These are phyloP conservation scores for Byssothecium circinans DNA, from an alignment of 2,329 filamentous ascomycete genomes.

Conservation along the genomic window DNA sequence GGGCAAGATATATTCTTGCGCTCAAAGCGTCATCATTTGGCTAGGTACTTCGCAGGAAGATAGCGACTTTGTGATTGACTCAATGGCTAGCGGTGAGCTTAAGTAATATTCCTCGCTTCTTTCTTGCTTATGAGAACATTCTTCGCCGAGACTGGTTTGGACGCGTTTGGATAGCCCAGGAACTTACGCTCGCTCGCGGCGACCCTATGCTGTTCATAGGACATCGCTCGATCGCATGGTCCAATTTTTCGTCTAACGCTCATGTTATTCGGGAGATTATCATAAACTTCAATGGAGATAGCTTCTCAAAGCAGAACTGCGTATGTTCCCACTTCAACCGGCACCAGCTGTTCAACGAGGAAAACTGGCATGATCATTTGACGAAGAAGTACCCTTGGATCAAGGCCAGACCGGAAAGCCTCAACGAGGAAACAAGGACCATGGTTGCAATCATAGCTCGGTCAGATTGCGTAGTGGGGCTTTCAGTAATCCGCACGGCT, in stretches of 20 bases:
- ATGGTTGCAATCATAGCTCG: background rate
- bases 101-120: background rate
- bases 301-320: no score
- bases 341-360: background rate
- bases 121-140: background rate
- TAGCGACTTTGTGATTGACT: background rate
- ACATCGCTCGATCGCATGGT: background rate
- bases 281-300: no score
- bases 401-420: background rate
- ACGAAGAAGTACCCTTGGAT: background rate
- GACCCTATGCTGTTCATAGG: constrained; percentile 10
- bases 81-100: background rate
- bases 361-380: background rate
- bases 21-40: background rate
- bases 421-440: background rate
- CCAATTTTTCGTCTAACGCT: background rate
- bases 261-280: background rate
- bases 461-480: background rate
- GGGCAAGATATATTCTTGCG: constrained; percentile 1
- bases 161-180: constrained; percentile 16
- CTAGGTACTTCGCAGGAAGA: background rate
- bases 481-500: background rate
- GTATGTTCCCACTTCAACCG: background rate
- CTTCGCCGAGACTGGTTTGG: constrained; percentile 7
- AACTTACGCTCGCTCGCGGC: constrained; percentile 10